A percentile compares a stretch with the other conserved stretches of the same genome.
phyloP scores from a whole-genome alignment of 202 grass and related monocot genomes.

The Carex arenaria region DNA sequence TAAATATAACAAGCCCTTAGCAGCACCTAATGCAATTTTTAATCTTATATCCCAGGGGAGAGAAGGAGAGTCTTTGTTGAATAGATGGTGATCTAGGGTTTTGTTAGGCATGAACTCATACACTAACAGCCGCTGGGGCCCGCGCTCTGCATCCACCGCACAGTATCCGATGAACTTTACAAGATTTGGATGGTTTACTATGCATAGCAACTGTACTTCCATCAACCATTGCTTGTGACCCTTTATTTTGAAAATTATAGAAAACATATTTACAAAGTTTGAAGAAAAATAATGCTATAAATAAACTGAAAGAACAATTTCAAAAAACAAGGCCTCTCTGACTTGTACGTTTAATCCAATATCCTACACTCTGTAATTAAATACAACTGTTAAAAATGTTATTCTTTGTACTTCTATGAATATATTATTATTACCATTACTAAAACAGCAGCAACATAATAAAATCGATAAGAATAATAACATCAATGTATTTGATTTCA shows the following conservation, averaged over 20 bases:
- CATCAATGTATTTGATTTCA: not conserved
- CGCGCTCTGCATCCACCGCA: constrained; percentile 36
- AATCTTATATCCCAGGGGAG: constrained; percentile 59
- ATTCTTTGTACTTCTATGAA: not conserved
- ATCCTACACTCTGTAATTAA: not conserved
- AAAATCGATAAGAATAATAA: not conserved
- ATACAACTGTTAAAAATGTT: not conserved
- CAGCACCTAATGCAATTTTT: constrained; percentile 44
- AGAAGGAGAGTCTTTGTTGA: constrained; percentile 48
- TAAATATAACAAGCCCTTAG: constrained; percentile 59
- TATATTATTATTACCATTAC: not conserved
- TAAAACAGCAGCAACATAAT: not conserved
- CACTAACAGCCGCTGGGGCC: constrained; percentile 53
- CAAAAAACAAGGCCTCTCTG: not conserved
- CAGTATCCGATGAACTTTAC: constrained; percentile 77
- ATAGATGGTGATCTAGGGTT: constrained; percentile 66
- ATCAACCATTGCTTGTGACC: constrained; percentile 76
- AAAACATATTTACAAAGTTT: not conserved
- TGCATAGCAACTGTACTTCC: constrained; percentile 66
- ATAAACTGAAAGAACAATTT: not conserved
- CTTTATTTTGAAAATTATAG: constrained; percentile 23
- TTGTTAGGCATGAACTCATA: constrained; percentile 71
- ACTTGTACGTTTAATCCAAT: no score
- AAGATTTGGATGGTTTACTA: constrained; percentile 64
- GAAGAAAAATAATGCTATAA: constrained; percentile 1